Evolutionary conservation across 2,329 filamentous ascomycete genomes (phyloP).

Genomic region (Neopestalotiopsis clavispora): DNA sequence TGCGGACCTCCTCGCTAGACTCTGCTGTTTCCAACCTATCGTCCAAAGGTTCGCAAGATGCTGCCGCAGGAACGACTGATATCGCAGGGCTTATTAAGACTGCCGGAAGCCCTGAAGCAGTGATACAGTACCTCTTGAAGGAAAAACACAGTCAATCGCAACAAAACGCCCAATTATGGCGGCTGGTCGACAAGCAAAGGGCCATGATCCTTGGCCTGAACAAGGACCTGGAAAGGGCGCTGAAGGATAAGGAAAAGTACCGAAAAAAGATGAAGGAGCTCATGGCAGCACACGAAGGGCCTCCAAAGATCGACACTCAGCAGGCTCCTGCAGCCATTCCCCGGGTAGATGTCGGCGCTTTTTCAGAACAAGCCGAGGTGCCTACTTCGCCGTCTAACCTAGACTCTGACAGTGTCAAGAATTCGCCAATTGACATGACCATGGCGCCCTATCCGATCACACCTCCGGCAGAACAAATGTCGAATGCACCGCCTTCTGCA

Average conservation of each 20-base stretch:
- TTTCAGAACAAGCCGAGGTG: conserved; percentile 38
- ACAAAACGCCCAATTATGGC: conserved; percentile 93
- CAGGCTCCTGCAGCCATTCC: conserved; percentile 28
- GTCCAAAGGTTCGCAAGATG: conserved; percentile 62
- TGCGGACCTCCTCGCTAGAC: conserved; percentile 88
- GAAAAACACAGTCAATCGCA: conserved; percentile 89
- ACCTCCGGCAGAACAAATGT: conserved; percentile 59
- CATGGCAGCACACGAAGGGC: conserved; percentile 42
- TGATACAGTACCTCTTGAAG: conserved; percentile 85
- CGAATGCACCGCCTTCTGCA: conserved; percentile 43
- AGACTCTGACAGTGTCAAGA: conserved; percentile 55
- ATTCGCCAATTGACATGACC: conserved; percentile 63
- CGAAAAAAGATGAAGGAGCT: conserved; percentile 86
- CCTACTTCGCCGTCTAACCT: conserved; percentile 53
- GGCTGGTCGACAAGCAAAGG: conserved; percentile 93
- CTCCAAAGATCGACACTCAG: conserved; percentile 24
- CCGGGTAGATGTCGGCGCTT: conserved; percentile 31
- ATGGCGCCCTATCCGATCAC: conserved; percentile 70
- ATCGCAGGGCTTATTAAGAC: conserved; percentile 79
- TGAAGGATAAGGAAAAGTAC: conserved; percentile 96
- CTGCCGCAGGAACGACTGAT: conserved; percentile 68
- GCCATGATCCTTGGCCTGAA: conserved; percentile 93
- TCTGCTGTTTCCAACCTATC: conserved; percentile 86
- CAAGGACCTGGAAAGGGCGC: conserved; percentile 86
- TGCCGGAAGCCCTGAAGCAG: conserved; percentile 86